Base-by-base conservation (phyloP, 1,284 basidiomycete species). In the Heterobasidion irregulare region DNA sequence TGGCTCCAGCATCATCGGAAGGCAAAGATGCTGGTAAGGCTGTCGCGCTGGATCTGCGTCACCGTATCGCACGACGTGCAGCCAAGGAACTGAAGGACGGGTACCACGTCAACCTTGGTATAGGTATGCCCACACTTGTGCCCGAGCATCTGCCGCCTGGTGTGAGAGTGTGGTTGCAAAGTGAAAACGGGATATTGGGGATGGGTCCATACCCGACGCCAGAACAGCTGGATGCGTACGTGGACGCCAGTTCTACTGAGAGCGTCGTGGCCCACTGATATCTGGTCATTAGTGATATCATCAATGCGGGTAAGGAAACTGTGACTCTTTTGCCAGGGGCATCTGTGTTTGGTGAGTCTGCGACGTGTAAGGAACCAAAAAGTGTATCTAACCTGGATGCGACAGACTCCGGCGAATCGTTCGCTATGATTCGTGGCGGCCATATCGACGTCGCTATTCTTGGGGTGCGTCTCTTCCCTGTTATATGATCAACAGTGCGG, bases 231-330 rank as follows among this genome's bases (percentile, higher is more conserved):
- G 94, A 97, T 69, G 83, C 91, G 89, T 92, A 63, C 75, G 89
- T 50, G 18, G 26, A 16, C 32, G 19, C 19, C 12, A 15, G 7
- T 38, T 6, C 18, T 19, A 32, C 16, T 78, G n/a, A 53, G 41
- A 50, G 51, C 55, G 19, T 51, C 34, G 49, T 26, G 32, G 46
- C 53, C 49, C 4, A 49, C 49, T 15, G 13, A 33, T 44, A 38
- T 45, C 38, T 49, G 10, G 47, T 38, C 47, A 43, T 36, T 58
- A 92, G 90, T 50, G 93, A 96, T 66, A 80, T 95, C 60, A 92
- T 96, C 66, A 96, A 96, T 66, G 96, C 95, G 49, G 95, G 95
- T 44, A 98, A 98, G 70, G 94, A 98, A 72, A 97, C 95, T 6
- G 84, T 93, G 56, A 96, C 94, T 4, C 78, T 98, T 7, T 76